A percentile compares a stretch with the other conserved stretches of the same genome.
These are phyloP conservation scores for Cryptococcus depauperatus DNA, from an alignment of 1,284 basidiomycete species.

Conservation along the genomic window DNA sequence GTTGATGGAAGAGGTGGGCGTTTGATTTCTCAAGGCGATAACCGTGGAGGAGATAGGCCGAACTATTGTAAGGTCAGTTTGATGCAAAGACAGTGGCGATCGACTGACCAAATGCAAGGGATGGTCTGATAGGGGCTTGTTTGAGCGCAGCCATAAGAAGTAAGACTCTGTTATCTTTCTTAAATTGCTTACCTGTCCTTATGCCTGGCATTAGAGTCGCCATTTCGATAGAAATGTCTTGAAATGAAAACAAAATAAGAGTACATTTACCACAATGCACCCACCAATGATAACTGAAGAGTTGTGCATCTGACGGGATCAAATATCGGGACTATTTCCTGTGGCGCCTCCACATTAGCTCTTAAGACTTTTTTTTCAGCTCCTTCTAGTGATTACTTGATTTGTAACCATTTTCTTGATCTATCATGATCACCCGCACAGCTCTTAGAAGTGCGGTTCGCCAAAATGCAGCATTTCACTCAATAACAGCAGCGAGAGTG, in stretches of 20 bases:
- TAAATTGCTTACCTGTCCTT: too few relatives aligned
- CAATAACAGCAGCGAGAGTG: too few relatives aligned
- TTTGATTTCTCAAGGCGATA: conserved; percentile 24
- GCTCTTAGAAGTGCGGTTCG: conserved; percentile 6
- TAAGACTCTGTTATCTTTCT: too few relatives aligned
- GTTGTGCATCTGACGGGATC: too few relatives aligned
- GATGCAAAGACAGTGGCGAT: neutral
- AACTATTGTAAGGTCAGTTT: conserved; percentile 11
- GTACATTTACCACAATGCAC: too few relatives aligned
- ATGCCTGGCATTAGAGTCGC: too few relatives aligned
- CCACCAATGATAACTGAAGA: too few relatives aligned
- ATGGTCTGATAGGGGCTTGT: conserved; percentile 16
- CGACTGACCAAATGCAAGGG: conserved; percentile 30
- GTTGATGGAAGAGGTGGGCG: conserved; percentile 26
- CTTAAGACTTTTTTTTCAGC: neutral
- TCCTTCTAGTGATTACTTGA: neutral
- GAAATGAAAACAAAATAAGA: too few relatives aligned
- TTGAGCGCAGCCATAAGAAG: neutral
- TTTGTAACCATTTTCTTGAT: neutral
- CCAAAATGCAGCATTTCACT: too few relatives aligned
- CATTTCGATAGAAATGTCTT: too few relatives aligned
- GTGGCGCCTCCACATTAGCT: conserved; percentile 1
- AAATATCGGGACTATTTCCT: too few relatives aligned
- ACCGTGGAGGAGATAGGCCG: conserved; percentile 31
- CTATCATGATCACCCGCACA: conserved; percentile 9